Conservation (phyloP, 768 basidiomycete species). For the Naganishia antarctica region DNA sequence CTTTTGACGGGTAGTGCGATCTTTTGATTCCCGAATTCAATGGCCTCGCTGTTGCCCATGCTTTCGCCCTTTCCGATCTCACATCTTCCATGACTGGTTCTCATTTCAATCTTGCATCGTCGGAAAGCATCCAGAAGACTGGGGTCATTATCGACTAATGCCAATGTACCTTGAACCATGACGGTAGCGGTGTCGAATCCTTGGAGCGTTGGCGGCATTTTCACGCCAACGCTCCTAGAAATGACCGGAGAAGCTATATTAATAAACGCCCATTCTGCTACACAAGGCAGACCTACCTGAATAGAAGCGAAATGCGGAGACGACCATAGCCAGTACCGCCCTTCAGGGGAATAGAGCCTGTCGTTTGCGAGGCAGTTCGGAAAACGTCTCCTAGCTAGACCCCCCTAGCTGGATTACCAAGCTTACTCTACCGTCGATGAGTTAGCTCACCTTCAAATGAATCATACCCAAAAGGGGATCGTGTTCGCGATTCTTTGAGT, state of each 20-base stretch:
- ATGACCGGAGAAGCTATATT: background rate
- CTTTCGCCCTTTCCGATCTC: background rate
- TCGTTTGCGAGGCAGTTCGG: slow-evolving; percentile 11
- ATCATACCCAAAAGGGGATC: slow-evolving; percentile 24
- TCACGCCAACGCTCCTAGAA: slow-evolving; percentile 3
- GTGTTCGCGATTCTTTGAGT: slow-evolving; percentile 21
- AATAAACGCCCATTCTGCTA: no score
- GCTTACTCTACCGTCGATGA: background rate
- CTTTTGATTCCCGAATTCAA: slow-evolving; percentile 9
- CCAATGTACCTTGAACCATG: slow-evolving; percentile 10
- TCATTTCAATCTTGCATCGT: background rate
- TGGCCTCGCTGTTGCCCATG: background rate
- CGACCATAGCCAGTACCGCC: slow-evolving; percentile 23
- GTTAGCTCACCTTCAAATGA: slow-evolving; percentile 14
- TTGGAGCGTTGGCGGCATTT: slow-evolving; percentile 15
- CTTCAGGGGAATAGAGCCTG: slow-evolving; percentile 9
- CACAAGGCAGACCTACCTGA: slow-evolving; percentile 13
- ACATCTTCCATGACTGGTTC: slow-evolving; percentile 11
- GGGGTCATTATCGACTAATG: background rate
- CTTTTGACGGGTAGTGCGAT: slow-evolving; percentile 16
- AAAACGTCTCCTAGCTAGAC: slow-evolving; percentile 19
- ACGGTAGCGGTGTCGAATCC: slow-evolving; percentile 22
- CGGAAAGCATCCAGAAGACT: background rate
- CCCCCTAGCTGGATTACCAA: no score
- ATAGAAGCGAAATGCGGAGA: slow-evolving; percentile 16